Conservation (phyloP, 1,139 yeast species). For the Groenewaldozyma sp. region DNA sequence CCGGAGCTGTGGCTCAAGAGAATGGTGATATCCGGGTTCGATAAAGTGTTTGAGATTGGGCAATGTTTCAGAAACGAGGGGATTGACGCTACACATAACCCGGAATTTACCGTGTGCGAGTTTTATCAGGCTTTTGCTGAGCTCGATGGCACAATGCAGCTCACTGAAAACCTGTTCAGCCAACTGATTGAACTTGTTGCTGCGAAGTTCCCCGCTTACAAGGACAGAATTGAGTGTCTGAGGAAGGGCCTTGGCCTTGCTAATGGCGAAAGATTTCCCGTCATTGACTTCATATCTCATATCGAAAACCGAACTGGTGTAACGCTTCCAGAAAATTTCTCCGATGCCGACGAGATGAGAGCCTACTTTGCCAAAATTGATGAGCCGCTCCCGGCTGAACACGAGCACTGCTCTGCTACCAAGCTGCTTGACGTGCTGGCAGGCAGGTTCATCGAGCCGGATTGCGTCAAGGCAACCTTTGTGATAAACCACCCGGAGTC, state of each 20-base stretch:
- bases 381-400: slow-evolving; percentile 32
- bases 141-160: slow-evolving; percentile 53
- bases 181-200: slow-evolving; percentile 9
- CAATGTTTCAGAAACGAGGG: slow-evolving; percentile 86
- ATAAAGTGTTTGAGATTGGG: slow-evolving; percentile 80
- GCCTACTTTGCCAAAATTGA: slow-evolving; percentile 39
- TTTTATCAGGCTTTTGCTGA: slow-evolving; percentile 76
- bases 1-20: slow-evolving; percentile 92
- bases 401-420: slow-evolving; percentile 34
- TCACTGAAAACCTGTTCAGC: slow-evolving; percentile 33
- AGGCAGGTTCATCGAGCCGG: slow-evolving; percentile 55
- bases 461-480: slow-evolving; percentile 53
- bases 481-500: slow-evolving; percentile 76
- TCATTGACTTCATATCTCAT: slow-evolving; percentile 42
- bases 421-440: slow-evolving; percentile 62
- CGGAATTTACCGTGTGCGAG: slow-evolving; percentile 91
- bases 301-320: slow-evolving; percentile 37
- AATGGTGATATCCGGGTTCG: slow-evolving; percentile 74
- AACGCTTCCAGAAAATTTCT: slow-evolving; percentile 33
- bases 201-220: slow-evolving; percentile 13
- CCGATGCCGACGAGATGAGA: slow-evolving; percentile 16
- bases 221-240: slow-evolving; percentile 4
- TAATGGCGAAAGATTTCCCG: slow-evolving; percentile 16
- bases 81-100: slow-evolving; percentile 85
- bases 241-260: slow-evolving; percentile 7